A percentile compares a stretch with the other conserved stretches of the same genome.
These are phyloP conservation scores for Pyrenochaeta sp. DNA, from an alignment of 2,329 filamentous ascomycete genomes.

Conservation along the genomic window DNA sequence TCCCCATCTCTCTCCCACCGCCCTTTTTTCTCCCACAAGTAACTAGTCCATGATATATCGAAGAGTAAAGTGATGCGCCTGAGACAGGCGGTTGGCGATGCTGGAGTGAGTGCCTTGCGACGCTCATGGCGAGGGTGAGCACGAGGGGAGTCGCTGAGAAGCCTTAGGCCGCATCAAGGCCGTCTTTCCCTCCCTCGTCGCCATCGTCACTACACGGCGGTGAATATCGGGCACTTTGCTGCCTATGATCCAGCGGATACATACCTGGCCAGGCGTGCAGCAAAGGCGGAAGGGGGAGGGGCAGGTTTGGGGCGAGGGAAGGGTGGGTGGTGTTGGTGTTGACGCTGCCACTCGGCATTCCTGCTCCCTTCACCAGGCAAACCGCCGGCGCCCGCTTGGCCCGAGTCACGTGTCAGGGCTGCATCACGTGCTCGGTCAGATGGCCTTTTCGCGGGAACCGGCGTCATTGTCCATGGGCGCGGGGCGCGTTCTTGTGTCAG, in stretches of 20 bases:
- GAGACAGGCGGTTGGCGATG: constrained; percentile 1
- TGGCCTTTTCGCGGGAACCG: too few species aligned
- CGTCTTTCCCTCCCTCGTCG: constrained; percentile 5
- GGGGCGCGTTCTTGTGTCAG: too few species aligned
- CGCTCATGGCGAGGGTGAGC: constrained; percentile 1
- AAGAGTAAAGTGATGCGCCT: not conserved
- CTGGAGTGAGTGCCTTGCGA: not conserved
- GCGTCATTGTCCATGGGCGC: not conserved
- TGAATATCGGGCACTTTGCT: not conserved
- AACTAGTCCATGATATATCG: not conserved
- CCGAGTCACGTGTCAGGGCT: constrained; percentile 9
- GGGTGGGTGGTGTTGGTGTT: not conserved
- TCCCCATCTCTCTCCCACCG: not conserved
- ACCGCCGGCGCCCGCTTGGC: not conserved
- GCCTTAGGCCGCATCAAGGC: not conserved
- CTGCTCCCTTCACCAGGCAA: not conserved
- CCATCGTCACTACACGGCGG: not conserved
- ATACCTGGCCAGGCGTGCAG: not conserved
- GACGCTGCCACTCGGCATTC: not conserved
- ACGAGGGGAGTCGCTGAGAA: constrained; percentile 2
- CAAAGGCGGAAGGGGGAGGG: too few species aligned
- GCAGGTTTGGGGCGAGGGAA: not conserved
- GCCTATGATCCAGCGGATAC: not conserved
- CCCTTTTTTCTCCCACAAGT: not conserved
- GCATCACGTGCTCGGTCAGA: too few species aligned